Conservation (phyloP, 257 asterid species). For the Fraxinus americana region DNA sequence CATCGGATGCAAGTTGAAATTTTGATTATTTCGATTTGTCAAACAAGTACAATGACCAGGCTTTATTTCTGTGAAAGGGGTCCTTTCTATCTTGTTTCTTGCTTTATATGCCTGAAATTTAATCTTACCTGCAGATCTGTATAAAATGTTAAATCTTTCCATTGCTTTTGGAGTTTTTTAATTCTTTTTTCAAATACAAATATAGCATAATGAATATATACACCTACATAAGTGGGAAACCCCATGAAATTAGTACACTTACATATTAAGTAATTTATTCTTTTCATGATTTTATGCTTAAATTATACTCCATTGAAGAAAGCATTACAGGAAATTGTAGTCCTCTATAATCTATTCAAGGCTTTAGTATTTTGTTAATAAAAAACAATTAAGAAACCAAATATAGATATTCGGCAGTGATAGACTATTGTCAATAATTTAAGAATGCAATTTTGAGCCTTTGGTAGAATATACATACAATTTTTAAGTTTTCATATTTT, state of each 20-base stretch:
- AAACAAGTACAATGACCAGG: conserved; percentile 24
- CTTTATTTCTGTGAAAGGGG: conserved; percentile 3
- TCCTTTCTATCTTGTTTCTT: conserved; percentile 1
- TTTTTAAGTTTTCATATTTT: not conserved
- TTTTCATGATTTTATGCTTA: not conserved
- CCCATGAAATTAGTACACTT: not conserved
- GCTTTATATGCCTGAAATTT: not conserved
- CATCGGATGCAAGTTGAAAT: not conserved
- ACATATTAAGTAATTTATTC: not conserved
- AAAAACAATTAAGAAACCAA: not conserved
- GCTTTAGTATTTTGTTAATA: not conserved
- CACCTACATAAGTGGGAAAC: not conserved
- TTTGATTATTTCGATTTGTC: not conserved
- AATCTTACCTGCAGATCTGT: not conserved
- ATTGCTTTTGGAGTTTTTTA: not conserved
- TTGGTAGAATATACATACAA: not conserved
- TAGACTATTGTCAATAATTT: not conserved
- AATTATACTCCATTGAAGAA: not conserved
- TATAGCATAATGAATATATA: not conserved
- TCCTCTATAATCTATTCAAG: not conserved
- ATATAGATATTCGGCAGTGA: not conserved
- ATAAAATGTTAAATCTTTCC: not conserved
- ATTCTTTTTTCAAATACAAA: not conserved
- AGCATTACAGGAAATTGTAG: not conserved
- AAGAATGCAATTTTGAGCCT: not conserved